phyloP scores from a whole-genome alignment of 1,284 basidiomycete species.

The Xanthoconium separans region DNA sequence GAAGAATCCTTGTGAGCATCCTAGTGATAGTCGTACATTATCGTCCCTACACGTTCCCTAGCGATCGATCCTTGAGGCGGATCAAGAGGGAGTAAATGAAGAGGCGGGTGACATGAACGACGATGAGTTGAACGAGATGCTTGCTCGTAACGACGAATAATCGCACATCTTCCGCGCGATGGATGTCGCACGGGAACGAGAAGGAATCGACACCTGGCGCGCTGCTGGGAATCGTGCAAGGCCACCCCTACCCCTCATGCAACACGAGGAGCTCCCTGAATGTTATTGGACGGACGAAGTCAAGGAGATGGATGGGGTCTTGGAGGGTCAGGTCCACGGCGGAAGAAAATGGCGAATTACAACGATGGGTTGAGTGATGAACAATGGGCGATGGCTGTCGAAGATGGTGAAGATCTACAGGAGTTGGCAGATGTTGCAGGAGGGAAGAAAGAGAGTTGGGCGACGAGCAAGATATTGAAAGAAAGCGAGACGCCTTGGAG shows the following conservation, averaged over 20 bases:
- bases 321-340: conserved; percentile 86
- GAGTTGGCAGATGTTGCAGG: conserved; percentile 65
- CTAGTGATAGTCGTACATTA: background rate
- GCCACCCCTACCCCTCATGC: conserved; percentile 79
- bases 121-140: conserved; percentile 94
- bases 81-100: conserved; percentile 91
- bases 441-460: conserved; percentile 62
- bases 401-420: conserved; percentile 85
- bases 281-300: conserved; percentile 84
- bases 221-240: conserved; percentile 77
- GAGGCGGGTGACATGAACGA: conserved; percentile 96
- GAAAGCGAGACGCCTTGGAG: conserved; percentile 53
- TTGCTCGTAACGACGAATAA: conserved; percentile 87
- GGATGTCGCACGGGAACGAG: conserved; percentile 80
- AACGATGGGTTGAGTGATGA: conserved; percentile 95
- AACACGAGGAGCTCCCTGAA: conserved; percentile 88
- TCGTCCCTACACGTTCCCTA: conserved; percentile 29
- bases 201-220: conserved; percentile 72
- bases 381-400: conserved; percentile 88
- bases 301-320: conserved; percentile 64
- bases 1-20: conserved; percentile 84
- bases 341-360: conserved; percentile 85
- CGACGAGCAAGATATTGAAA: conserved; percentile 49
- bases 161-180: conserved; percentile 78
- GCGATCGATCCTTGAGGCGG: conserved; percentile 84